A percentile compares a stretch with the other conserved stretches of the same genome.
Evolutionary conservation across 2,329 filamentous ascomycete species (phyloP).

Genomic region (Colletotrichum eleusines): DNA sequence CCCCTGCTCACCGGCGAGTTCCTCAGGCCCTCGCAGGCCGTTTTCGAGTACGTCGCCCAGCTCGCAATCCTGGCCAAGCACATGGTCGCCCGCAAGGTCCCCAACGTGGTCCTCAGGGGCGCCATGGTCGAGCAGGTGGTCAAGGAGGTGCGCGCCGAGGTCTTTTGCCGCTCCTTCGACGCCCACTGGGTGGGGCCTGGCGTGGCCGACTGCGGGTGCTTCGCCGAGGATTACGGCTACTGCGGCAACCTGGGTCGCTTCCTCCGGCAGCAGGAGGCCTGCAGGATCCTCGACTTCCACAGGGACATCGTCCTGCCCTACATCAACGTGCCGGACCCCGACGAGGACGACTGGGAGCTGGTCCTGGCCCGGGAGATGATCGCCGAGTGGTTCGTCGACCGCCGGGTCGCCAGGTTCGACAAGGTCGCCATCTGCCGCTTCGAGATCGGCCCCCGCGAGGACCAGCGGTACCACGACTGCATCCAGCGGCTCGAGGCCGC

Average conservation of each 20-base stretch:
- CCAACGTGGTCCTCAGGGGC: background rate
- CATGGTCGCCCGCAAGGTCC: conserved; percentile 8
- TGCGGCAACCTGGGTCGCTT: conserved; percentile 12
- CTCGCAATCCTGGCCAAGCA: conserved; percentile 12
- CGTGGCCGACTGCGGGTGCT: background rate
- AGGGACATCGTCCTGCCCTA: conserved; percentile 2
- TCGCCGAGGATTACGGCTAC: conserved; percentile 1
- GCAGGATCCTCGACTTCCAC: background rate
- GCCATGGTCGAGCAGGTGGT: background rate
- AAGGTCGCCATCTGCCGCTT: background rate
- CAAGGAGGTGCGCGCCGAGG: conserved; percentile 1
- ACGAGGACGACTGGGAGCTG: conserved; percentile 3
- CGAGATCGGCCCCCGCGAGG: background rate
- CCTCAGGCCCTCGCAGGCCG: background rate
- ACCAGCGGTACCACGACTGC: conserved; percentile 7
- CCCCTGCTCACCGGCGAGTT: background rate
- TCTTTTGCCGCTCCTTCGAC: conserved; percentile 7
- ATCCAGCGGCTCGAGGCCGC: background rate
- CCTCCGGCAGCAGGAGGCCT: conserved; percentile 6
- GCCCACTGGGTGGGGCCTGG: background rate
- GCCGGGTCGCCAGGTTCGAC: background rate
- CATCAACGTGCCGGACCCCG: background rate
- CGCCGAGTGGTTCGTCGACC: conserved; percentile 4
- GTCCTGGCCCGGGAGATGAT: background rate
- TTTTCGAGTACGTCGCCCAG: conserved; percentile 1